Percentiles rank a stretch among this genome's conserved stretches.
Conservation (phyloP, 768 basidiomycete genomes). For the Suillus tomentosus region DNA sequence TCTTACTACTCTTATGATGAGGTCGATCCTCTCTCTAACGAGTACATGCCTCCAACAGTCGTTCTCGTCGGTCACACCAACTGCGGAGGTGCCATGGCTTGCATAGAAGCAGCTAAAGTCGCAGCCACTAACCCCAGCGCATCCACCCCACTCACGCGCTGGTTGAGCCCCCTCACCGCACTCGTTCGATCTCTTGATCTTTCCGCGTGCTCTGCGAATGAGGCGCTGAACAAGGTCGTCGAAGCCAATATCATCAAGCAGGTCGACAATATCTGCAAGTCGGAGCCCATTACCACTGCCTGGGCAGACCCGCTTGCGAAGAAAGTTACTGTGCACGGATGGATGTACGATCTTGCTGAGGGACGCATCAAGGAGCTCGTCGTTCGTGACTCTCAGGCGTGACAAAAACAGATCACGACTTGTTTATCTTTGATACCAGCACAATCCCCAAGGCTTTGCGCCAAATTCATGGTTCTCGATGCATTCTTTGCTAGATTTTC, state of each 20-base stretch:
- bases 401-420: neutral
- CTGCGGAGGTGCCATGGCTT: constrained; percentile 76
- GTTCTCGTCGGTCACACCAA: constrained; percentile 81
- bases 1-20: constrained; percentile 34
- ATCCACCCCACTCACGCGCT: constrained; percentile 58
- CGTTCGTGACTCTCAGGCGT: neutral
- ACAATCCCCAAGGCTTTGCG: neutral
- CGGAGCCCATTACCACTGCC: constrained; percentile 46
- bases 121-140: constrained; percentile 22
- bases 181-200: constrained; percentile 48
- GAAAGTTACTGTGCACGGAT: constrained; percentile 67
- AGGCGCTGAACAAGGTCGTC: constrained; percentile 50
- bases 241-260: constrained; percentile 63
- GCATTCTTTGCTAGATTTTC: neutral
- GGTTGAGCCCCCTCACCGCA: constrained; percentile 69
- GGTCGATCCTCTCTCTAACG: constrained; percentile 23
- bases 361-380: constrained; percentile 62
- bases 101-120: constrained; percentile 46
- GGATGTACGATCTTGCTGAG: constrained; percentile 67
- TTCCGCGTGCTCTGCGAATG: constrained; percentile 33
- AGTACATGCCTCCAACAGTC: constrained; percentile 43
- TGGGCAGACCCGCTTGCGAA: constrained; percentile 38
- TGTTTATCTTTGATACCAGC: neutral
- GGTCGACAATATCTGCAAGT: constrained; percentile 52
- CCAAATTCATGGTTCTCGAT: neutral